Evolutionary conservation across 306 rosid species (phyloP).

Genomic region (Lathyrus tuberosus): DNA sequence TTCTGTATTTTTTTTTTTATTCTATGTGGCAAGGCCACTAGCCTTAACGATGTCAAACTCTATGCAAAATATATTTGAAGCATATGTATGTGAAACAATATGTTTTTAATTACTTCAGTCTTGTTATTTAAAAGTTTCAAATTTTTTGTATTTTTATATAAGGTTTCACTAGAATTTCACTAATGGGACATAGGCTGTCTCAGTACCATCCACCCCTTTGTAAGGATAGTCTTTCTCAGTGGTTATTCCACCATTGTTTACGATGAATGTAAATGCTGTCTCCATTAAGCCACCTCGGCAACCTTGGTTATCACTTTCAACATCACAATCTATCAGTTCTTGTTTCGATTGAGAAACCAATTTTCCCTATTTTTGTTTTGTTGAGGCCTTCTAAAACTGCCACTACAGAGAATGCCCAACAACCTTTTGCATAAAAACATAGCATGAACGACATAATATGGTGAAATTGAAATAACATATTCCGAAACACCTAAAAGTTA

Average conservation of each 20-base stretch:
- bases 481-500: neutral
- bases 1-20: no score
- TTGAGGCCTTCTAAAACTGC: conserved; percentile 84
- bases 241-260: conserved; percentile 52
- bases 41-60: no score
- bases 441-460: conserved; percentile 7
- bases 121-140: no score
- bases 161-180: no score
- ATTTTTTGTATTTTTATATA: no score
- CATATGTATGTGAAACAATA: no score
- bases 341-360: conserved; percentile 69
- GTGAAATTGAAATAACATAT: conserved; percentile 1
- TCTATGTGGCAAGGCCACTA: no score
- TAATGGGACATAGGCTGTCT: no score
- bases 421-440: conserved; percentile 53
- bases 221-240: conserved; percentile 57
- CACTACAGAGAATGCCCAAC: conserved; percentile 88
- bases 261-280: conserved; percentile 59
- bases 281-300: conserved; percentile 77
- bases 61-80: no score
- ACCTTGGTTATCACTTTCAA: conserved; percentile 55
- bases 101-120: no score
- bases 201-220: conserved; percentile 44
- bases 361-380: conserved; percentile 59
- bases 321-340: conserved; percentile 74